phyloP scores from a whole-genome alignment of 2,329 filamentous ascomycete species.

The Calonectria pseudoreteaudii region DNA sequence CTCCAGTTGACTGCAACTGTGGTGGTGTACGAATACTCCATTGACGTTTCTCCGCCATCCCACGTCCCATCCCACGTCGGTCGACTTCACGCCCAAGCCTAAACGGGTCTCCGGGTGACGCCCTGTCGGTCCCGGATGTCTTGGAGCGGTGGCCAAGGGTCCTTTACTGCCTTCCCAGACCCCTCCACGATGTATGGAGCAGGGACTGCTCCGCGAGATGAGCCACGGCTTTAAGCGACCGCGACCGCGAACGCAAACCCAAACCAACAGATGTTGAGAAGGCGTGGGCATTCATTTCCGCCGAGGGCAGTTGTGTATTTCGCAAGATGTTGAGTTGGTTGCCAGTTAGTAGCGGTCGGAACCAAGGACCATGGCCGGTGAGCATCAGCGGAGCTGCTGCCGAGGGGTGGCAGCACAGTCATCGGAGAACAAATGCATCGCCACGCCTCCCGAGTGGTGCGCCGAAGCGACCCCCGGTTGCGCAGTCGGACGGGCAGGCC shows the following conservation, averaged over 20 bases:
- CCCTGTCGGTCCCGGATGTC: slow-evolving; percentile 7
- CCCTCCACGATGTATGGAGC: not conserved
- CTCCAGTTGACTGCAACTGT: slow-evolving; percentile 19
- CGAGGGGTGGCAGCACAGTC: slow-evolving; percentile 6
- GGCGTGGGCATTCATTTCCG: not conserved
- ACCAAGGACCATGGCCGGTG: not conserved
- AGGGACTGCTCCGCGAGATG: not conserved
- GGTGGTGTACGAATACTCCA: slow-evolving; percentile 10
- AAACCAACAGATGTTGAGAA: slow-evolving; percentile 17
- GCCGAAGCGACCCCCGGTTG: slow-evolving; percentile 12
- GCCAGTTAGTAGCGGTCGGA: not conserved
- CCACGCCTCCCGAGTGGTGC: slow-evolving; percentile 15
- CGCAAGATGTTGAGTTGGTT: not conserved
- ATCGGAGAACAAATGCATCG: slow-evolving; percentile 14
- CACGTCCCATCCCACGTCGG: slow-evolving; percentile 28
- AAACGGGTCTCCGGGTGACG: slow-evolving; percentile 10
- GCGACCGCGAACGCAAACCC: not conserved
- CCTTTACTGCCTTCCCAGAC: not conserved
- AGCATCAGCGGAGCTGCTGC: slow-evolving; percentile 9
- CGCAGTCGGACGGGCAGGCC: slow-evolving; percentile 26
- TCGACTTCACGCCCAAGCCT: slow-evolving; percentile 13
- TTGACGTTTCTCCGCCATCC: slow-evolving; percentile 23
- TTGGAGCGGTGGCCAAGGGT: not conserved
- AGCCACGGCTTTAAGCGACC: not conserved
- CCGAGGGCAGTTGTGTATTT: not conserved